Conservation (phyloP, 345 rosid genomes). For the Psidium friedrichsthalianum region DNA sequence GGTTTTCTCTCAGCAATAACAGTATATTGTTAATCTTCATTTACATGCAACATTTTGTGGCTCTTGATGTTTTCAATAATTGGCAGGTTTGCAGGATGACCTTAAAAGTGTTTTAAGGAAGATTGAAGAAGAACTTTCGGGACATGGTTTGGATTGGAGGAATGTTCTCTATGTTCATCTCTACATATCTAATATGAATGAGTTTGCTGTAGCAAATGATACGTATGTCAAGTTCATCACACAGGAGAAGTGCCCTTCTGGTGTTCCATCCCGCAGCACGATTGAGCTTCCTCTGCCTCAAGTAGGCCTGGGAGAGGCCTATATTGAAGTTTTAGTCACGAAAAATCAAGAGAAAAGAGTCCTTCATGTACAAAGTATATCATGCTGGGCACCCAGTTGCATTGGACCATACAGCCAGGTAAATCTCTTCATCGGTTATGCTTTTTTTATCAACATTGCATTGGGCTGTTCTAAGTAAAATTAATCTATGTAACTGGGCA, state of each 20-base stretch:
- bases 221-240: slow-evolving; percentile 79
- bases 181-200: slow-evolving; percentile 78
- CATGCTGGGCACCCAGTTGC: slow-evolving; percentile 99
- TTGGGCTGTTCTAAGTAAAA: not conserved
- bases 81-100: slow-evolving; percentile 68
- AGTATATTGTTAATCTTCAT: not conserved
- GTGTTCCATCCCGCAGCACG: slow-evolving; percentile 98
- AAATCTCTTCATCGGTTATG: not conserved
- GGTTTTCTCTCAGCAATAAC: not conserved
- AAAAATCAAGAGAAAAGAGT: slow-evolving; percentile 67
- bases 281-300: slow-evolving; percentile 73
- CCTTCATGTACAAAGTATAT: slow-evolving; percentile 92
- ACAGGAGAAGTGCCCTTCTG: slow-evolving; percentile 79
- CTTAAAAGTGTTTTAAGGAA: slow-evolving; percentile 43
- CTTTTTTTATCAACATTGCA: not conserved
- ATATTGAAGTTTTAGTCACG: slow-evolving; percentile 68
- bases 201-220: slow-evolving; percentile 67
- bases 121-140: slow-evolving; percentile 46
- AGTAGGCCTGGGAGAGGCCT: slow-evolving; percentile 69
- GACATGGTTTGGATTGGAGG: slow-evolving; percentile 58
- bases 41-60: not conserved
- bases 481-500: not conserved
- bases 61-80: not conserved
- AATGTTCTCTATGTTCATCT: slow-evolving; percentile 83
- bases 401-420: slow-evolving; percentile 99